phyloP scores from a whole-genome alignment of 1,284 basidiomycete genomes.

The Gomphus sp. region DNA sequence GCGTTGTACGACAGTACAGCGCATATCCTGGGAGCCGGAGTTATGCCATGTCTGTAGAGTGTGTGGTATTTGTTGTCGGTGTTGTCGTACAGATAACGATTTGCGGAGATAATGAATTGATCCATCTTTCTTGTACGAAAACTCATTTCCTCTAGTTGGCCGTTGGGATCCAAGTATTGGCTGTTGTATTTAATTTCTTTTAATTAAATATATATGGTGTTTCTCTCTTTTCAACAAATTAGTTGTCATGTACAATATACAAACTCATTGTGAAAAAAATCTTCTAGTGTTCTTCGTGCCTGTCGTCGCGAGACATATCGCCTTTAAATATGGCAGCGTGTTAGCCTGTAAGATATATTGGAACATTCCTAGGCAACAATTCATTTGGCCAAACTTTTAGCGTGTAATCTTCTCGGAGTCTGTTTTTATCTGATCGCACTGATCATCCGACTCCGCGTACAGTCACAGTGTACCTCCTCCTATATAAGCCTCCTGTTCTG shows the following conservation, averaged over 20 bases:
- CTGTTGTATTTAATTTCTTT: constrained; percentile 2
- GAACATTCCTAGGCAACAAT: no score
- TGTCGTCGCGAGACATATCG: constrained; percentile 48
- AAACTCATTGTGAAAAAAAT: constrained; percentile 28
- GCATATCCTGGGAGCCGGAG: constrained; percentile 56
- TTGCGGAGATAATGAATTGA: constrained; percentile 24
- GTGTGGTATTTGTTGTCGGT: constrained; percentile 59
- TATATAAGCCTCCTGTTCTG: constrained; percentile 67
- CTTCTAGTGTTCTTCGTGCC: constrained; percentile 55
- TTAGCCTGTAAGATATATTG: constrained; percentile 42
- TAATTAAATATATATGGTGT: no score
- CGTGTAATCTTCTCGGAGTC: constrained; percentile 20
- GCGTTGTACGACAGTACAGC: constrained; percentile 26
- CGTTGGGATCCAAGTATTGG: constrained; percentile 60
- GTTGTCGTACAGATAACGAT: constrained; percentile 59
- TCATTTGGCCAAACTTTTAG: no score
- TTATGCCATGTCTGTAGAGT: constrained; percentile 63
- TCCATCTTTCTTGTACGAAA: constrained; percentile 18
- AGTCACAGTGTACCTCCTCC: constrained; percentile 62
- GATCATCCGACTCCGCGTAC: constrained; percentile 30
- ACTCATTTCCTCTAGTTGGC: constrained; percentile 42
- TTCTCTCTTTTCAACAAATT: neutral
- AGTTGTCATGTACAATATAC: neutral
- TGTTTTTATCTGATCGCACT: constrained; percentile 16
- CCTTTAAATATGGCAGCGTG: constrained; percentile 59